Base-by-base conservation (phyloP, 2,329 filamentous ascomycete species). In the Chaetomiaceae sp. region DNA sequence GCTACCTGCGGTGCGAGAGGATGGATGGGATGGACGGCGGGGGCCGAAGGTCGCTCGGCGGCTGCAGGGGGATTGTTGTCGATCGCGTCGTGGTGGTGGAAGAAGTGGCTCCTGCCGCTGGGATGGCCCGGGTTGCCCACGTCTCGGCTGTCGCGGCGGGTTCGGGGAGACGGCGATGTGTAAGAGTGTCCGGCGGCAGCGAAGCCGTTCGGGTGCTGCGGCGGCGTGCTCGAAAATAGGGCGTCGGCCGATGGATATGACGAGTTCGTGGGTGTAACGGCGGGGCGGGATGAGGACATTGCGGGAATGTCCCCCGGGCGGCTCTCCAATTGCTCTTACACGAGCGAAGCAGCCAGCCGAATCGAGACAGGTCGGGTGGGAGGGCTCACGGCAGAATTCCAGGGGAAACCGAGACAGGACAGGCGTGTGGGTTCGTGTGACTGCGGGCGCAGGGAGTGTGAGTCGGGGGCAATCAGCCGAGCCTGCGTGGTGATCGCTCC, bases 231-330 rank as follows among this genome's bases (percentile, higher is more conserved):
- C 43, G 58, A 54, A 36, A 53, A 53, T 33, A 53, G 1, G 14
- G 18, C 21, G 52, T 44, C 52, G 33, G 51, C 16, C 20, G 33
- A 21, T 41, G 55, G 55, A 37, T 42, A 41, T 36, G 58, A 40
- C 36, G 60, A 55, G 36, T 57, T 61, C 53, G 58, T 50, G 36
- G 56, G 54, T 51, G 58, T 55, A 30, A 53, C 54, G 43, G 57
- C 55, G 45, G 59, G 48, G 54, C 57, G 57, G 56, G 53, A 55
- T 51, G 58, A 58, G 61, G 61, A 61, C 61, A 63, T 64, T 48
- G 55, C 58, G 43, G 48, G 43, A 48, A 34, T 30, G 45, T 40
- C 36, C 44, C 51, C 32, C 41, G 16, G 36, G 36, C 51, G 33
- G 45, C 48, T 53, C 55, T 27, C 25, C 45, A 53, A 54, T 51